phyloP scores from a whole-genome alignment of 805 yeast genomes.

The Starmera pachycereana region DNA sequence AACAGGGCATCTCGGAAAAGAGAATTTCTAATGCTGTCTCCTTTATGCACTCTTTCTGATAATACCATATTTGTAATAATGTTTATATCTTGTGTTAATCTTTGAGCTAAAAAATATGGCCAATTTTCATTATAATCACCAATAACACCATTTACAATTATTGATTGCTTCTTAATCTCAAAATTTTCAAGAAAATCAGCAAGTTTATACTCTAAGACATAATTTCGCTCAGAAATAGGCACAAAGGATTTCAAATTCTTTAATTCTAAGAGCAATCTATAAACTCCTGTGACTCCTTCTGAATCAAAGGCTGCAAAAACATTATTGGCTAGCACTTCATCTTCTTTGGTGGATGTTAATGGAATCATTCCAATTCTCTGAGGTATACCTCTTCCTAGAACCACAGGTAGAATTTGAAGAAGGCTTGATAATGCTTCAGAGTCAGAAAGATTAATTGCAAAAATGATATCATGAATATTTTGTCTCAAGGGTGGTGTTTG shows the following conservation, averaged over 20 bases:
- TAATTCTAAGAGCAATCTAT: too few relatives aligned
- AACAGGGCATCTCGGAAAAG: conserved; percentile 32
- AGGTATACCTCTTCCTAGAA: conserved; percentile 51
- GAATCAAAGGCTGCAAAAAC: conserved; percentile 8
- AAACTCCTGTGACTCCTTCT: conserved; percentile 7
- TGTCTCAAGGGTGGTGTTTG: conserved; percentile 61
- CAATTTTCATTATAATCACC: conserved; percentile 40
- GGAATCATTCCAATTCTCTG: conserved; percentile 85
- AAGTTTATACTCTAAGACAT: too few relatives aligned
- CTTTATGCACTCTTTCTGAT: conserved; percentile 15
- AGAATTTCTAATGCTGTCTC: conserved; percentile 23
- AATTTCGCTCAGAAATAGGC: too few relatives aligned
- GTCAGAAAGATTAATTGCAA: conserved; percentile 53
- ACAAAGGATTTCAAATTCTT: too few relatives aligned
- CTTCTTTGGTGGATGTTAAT: conserved; percentile 19
- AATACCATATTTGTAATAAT: conserved; percentile 14
- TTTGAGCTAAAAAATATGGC: conserved; percentile 43
- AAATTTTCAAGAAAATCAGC: conserved; percentile 24
- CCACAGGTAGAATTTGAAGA: conserved; percentile 36
- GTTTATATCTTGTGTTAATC: conserved; percentile 42
- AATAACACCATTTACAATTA: conserved; percentile 69
- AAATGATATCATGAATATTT: conserved; percentile 66
- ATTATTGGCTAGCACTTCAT: conserved; percentile 10
- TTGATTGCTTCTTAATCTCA: conserved; percentile 35
- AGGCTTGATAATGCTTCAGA: conserved; percentile 39